These are phyloP conservation scores for Neonectria sp. DNA, from an alignment of 2,329 filamentous ascomycete genomes.

Conservation along the genomic window DNA sequence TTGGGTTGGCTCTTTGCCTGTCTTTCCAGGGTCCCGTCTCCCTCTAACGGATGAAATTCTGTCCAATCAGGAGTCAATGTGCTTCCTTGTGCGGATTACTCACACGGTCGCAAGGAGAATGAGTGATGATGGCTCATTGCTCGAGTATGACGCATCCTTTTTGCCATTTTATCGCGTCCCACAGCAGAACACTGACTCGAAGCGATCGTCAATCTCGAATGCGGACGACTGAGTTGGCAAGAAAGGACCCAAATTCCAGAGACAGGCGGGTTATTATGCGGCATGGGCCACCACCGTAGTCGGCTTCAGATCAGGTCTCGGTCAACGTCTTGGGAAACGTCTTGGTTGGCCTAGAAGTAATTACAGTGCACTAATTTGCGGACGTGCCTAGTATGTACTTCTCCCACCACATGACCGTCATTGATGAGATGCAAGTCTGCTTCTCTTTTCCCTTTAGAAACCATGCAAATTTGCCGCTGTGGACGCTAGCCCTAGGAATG, in stretches of 20 bases:
- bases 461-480: neutral
- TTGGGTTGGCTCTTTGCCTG: too few species aligned
- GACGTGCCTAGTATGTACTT: neutral
- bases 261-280: neutral
- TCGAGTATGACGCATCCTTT: constrained; percentile 1
- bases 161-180: neutral
- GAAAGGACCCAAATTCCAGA: neutral
- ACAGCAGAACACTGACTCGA: neutral
- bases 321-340: neutral
- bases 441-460: neutral
- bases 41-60: neutral
- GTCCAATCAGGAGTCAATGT: neutral
- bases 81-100: neutral
- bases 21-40: neutral
- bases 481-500: neutral
- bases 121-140: neutral
- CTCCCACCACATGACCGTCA: neutral
- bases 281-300: neutral
- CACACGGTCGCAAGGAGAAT: neutral
- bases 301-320: neutral
- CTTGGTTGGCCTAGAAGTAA: too few species aligned
- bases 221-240: too few species aligned
- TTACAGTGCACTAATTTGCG: neutral
- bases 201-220: too few species aligned
- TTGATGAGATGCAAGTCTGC: neutral